Conservation (phyloP, 2,329 filamentous ascomycete genomes). For the Exophiala oligosperma region DNA sequence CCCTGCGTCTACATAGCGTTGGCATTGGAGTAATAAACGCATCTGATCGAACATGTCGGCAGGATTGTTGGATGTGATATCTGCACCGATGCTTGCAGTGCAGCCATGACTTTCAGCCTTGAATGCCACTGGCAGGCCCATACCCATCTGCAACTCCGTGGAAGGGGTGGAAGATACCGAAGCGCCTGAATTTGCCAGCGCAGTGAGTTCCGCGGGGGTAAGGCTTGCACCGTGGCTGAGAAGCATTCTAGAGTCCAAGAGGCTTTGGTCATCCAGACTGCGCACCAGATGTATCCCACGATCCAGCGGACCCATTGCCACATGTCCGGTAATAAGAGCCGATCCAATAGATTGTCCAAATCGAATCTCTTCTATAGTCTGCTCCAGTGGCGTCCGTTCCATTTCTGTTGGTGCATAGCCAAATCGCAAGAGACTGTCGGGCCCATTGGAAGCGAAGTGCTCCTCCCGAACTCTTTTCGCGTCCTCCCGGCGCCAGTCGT, state of each 20-base stretch:
- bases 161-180: slow-evolving; percentile 33
- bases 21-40: slow-evolving; percentile 31
- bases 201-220: slow-evolving; percentile 17
- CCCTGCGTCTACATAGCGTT: neutral
- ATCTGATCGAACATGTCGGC: slow-evolving; percentile 33
- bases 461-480: slow-evolving; percentile 1
- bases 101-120: slow-evolving; percentile 15
- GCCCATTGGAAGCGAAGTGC: neutral
- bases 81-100: slow-evolving; percentile 30
- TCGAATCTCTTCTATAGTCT: slow-evolving; percentile 1
- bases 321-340: slow-evolving; percentile 6
- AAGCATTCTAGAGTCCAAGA: slow-evolving; percentile 4
- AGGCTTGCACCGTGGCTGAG: slow-evolving; percentile 8
- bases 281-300: neutral
- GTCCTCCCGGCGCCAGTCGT: slow-evolving; percentile 5
- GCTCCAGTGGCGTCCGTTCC: neutral
- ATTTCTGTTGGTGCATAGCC: neutral
- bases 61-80: slow-evolving; percentile 32
- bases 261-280: neutral
- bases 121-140: slow-evolving; percentile 32
- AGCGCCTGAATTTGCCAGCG: slow-evolving; percentile 12
- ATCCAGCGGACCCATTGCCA: slow-evolving; percentile 5
- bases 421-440: neutral
- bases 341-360: slow-evolving; percentile 1
- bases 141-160: slow-evolving; percentile 36